Base-by-base conservation (phyloP, 2,329 filamentous ascomycete species). In the Onygenales sp. region DNA sequence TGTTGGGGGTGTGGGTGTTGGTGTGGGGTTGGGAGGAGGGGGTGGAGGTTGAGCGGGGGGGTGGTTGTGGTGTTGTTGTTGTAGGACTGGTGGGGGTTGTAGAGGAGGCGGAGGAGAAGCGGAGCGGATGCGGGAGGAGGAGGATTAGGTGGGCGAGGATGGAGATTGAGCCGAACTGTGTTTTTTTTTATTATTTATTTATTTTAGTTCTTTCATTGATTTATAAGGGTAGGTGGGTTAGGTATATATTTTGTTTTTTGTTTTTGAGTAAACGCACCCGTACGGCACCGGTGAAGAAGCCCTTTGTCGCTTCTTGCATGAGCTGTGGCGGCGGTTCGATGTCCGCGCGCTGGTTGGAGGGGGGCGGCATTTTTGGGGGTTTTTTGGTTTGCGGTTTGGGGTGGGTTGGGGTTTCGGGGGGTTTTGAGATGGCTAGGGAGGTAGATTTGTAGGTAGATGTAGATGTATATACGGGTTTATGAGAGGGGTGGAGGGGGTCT, bases 101-200 rank as follows among this genome's bases (percentile, higher is more conserved):
- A 17, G 60, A 55, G 4, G 61, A 46, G 8, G 68, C 61, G 48
- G 67, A 56, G 47, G 64, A 58, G 58, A 72, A 72, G 52, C 65
- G 68, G 55, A 73, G 70, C 2, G 71, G 71, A 55, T 73, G 71
- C 21, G 70, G 71, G 48, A 72, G 65, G 51, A 63, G 66, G 56
- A 75, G 61, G 54, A 73, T 71, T 64, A 75, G 67, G 59, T 75
- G 73, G 2, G 71, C 68, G 27, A 74, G 61, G 53, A 75, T 69
- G n/a, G 72, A 74, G 54, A 75, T 68, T 35, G 71, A 69, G 57
- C 71, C 72, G 59, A 73, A 75, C 71, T 72, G 33, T 39, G 43
- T 14, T 47, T 35, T 35, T 35, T 50, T 43, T 7, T 14, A 14
- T 32, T 32, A 14, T 17, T 32, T 14, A 11, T 33, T 38, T 10